Base-by-base conservation (phyloP, 2,329 filamentous ascomycete genomes). In the Neonectria coccinea region DNA sequence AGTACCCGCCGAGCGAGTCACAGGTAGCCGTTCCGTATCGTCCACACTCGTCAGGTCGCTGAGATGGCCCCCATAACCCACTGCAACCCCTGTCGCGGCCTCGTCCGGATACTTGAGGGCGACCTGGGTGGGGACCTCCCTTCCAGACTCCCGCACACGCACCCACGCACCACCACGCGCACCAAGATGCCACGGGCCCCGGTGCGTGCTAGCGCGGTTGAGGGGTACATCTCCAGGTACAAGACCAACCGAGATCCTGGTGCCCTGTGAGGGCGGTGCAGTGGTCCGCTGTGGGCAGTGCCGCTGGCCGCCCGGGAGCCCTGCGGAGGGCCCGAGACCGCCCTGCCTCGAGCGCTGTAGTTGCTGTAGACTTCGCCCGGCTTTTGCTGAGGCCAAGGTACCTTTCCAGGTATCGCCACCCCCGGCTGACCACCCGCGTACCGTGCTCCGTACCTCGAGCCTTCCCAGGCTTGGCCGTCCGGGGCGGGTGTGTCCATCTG, bases 111-210 rank as follows among this genome's bases (percentile, higher is more conserved):
- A 74, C 72, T 48, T 61, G 9, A 5, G 2, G 6, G 54, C 4
- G 64, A 73, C 71, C 41, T 64, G 7, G 5, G 12, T 18, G 6
- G 48, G 25, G 47, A 64, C 68, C 60, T 70, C 65, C 57, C 57
- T 61, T 58, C 59, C 64, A 55, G 58, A 64, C 53, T 59, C 57
- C 60, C 57, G 53, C 64, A 65, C 63, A 66, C 44, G 53, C 29
- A 55, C 31, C 27, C 69, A 61, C 68, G 67, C 70, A 71, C 71
- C 65, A 73, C 69, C 25, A 25, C 25, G 25, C 25, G 5, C 25
- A 25, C 25, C 5, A 25, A 66, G 71, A 63, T 68, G 70, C 71
- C 70, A 73, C 70, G 63, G 36, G 62, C 58, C 67, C 69, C 70
- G 72, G 67, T 68, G 62, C 58, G 67, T 65, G 64, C 70, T 74